phyloP scores from a whole-genome alignment of 495 filamentous ascomycete genomes.

The Neurospora sp. region DNA sequence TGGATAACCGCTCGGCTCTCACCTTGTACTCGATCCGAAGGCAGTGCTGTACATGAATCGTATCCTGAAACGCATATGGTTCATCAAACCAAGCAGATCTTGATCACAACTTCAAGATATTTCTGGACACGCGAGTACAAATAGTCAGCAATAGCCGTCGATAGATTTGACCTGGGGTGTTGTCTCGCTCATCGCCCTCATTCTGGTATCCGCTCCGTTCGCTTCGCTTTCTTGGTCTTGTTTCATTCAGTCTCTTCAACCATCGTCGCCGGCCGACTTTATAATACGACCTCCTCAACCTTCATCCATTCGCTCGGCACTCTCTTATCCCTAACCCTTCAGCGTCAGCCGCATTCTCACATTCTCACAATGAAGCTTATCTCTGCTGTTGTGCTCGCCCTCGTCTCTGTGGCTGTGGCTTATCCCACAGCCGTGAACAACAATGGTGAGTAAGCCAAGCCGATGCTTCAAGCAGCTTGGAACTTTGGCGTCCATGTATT shows the following conservation, averaged over 20 bases:
- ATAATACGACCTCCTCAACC: slow-evolving; percentile 12
- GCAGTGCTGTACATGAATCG: neutral
- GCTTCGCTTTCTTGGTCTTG: slow-evolving; percentile 10
- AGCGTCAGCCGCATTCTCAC: slow-evolving; percentile 22
- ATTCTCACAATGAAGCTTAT: slow-evolving; percentile 45
- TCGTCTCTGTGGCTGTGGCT: slow-evolving; percentile 38
- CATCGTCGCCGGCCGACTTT: slow-evolving; percentile 41
- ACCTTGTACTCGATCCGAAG: neutral
- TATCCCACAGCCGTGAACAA: slow-evolving; percentile 15
- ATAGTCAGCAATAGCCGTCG: slow-evolving; percentile 15
- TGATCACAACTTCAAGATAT: slow-evolving; percentile 7
- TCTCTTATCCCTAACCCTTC: slow-evolving; percentile 1
- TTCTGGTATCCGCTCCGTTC: slow-evolving; percentile 14
- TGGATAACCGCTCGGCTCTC: neutral
- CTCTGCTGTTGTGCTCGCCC: slow-evolving; percentile 32
- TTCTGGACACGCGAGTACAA: slow-evolving; percentile 22
- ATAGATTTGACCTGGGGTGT: slow-evolving; percentile 8
- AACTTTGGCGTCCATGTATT: neutral
- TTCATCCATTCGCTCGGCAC: neutral
- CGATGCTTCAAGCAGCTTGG: neutral
- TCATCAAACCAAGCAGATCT: slow-evolving; percentile 17
- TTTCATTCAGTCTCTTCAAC: neutral
- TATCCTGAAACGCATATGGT: slow-evolving; percentile 18
- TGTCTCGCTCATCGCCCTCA: slow-evolving; percentile 13
- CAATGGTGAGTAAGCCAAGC: slow-evolving; percentile 21